Evolutionary conservation across 2,329 filamentous ascomycete genomes (phyloP).

Genomic region (Amauroascus verrucosus): DNA sequence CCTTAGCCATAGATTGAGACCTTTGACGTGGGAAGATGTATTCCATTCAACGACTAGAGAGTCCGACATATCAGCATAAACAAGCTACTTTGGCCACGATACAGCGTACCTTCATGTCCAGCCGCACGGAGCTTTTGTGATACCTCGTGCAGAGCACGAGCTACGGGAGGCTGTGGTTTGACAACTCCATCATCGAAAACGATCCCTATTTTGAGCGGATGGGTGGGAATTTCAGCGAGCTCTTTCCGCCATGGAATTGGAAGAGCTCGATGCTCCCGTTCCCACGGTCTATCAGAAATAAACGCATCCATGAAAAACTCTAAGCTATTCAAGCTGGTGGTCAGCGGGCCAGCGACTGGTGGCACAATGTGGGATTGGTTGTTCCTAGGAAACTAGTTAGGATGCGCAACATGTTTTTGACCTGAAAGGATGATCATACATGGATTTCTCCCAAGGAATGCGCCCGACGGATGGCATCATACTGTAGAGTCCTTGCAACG

Average conservation of each 20-base stretch:
- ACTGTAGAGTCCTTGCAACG: conserved; percentile 49
- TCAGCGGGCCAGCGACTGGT: conserved; percentile 22
- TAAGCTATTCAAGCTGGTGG: conserved; percentile 20
- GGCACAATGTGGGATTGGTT: conserved; percentile 22
- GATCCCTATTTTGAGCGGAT: conserved; percentile 51
- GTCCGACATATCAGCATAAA: background rate
- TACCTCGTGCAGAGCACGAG: conserved; percentile 44
- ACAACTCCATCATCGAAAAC: conserved; percentile 52
- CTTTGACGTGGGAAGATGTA: conserved; percentile 22
- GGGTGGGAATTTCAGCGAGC: conserved; percentile 19
- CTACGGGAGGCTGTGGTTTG: conserved; percentile 50
- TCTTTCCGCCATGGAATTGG: conserved; percentile 31
- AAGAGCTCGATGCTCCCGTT: conserved; percentile 28
- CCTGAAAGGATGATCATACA: conserved; percentile 18
- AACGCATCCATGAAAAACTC: conserved; percentile 26
- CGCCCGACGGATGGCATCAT: conserved; percentile 46
- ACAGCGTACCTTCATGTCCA: conserved; percentile 41
- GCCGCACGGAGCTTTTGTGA: conserved; percentile 39
- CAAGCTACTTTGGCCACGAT: background rate
- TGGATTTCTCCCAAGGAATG: conserved; percentile 34
- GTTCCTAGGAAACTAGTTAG: conserved; percentile 18
- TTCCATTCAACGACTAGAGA: conserved; percentile 28
- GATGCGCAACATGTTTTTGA: background rate
- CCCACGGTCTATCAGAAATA: conserved; percentile 29
- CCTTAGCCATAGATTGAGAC: conserved; percentile 27